Evolutionary conservation across 352 stramenopile genomes (phyloP).

Genomic region (Pythium chondricola): DNA sequence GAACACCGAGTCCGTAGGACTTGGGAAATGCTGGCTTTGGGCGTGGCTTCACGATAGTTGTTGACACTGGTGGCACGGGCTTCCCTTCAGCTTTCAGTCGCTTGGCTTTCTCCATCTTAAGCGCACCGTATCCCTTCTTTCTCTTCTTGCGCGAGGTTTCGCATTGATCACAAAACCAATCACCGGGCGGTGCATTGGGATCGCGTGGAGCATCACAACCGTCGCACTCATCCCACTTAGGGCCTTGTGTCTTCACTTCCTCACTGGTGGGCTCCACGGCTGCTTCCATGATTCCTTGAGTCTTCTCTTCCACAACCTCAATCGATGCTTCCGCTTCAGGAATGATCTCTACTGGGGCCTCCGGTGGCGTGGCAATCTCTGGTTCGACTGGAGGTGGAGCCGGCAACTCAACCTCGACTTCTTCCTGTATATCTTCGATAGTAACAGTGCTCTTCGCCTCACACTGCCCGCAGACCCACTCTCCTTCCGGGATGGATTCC

Average conservation of each 20-base stretch:
- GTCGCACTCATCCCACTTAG: slow-evolving; percentile 71
- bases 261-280: not conserved
- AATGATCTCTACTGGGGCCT: not conserved
- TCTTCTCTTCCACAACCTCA: not conserved
- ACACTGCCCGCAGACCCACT: slow-evolving; percentile 36
- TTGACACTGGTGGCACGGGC: not conserved
- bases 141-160: slow-evolving; percentile 11
- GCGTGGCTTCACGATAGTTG: too few relatives aligned
- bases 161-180: slow-evolving; percentile 36
- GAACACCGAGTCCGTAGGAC: not conserved
- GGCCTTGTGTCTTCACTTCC: too few relatives aligned
- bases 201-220: slow-evolving; percentile 67
- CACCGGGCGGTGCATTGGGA: slow-evolving; percentile 30
- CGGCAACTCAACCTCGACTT: not conserved
- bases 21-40: not conserved
- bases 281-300: not conserved
- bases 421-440: too few relatives aligned
- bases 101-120: slow-evolving; percentile 17
- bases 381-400: not conserved
- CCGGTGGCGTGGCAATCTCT: not conserved
- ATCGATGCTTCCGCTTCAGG: not conserved
- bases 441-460: too few relatives aligned
- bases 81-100: slow-evolving; percentile 3
- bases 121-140: slow-evolving; percentile 20
- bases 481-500: slow-evolving; percentile 30